Percentiles rank a stretch among this genome's conserved stretches.
Evolutionary conservation across 2,329 filamentous ascomycete genomes (phyloP).

Genomic region (Gaeumannomyces tritici): DNA sequence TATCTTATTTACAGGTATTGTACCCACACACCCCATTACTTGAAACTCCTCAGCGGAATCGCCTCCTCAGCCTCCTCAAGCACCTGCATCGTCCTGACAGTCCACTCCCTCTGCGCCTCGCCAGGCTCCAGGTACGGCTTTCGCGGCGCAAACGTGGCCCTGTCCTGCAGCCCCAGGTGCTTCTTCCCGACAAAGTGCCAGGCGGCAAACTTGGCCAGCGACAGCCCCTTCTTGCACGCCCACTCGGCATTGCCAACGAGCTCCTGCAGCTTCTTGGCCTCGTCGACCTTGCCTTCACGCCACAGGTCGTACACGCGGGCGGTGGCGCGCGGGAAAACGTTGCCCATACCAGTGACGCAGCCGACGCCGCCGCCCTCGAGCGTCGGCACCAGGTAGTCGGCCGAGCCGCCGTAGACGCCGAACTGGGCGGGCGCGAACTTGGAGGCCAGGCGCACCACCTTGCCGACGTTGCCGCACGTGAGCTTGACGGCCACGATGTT

Average conservation of each 20-base stretch:
- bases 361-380: slow-evolving; percentile 27
- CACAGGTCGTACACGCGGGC: slow-evolving; percentile 30
- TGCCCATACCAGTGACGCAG: slow-evolving; percentile 35
- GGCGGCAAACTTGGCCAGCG: slow-evolving; percentile 34
- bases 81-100: slow-evolving; percentile 27
- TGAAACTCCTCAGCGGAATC: background rate
- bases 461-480: slow-evolving; percentile 41
- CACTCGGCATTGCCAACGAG: slow-evolving; percentile 36
- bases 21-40: too few relatives aligned
- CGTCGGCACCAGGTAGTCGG: slow-evolving; percentile 31
- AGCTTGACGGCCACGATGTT: slow-evolving; percentile 43
- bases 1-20: too few relatives aligned
- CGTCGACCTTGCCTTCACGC: slow-evolving; percentile 23
- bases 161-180: slow-evolving; percentile 23
- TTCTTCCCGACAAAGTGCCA: slow-evolving; percentile 29
- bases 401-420: slow-evolving; percentile 31
- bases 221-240: slow-evolving; percentile 40
- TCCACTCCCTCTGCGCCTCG: slow-evolving; percentile 29
- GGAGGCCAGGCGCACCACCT: slow-evolving; percentile 25
- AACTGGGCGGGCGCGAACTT: slow-evolving; percentile 18
- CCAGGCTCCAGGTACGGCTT: slow-evolving; percentile 29
- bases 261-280: slow-evolving; percentile 28
- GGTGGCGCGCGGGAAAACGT: slow-evolving; percentile 33
- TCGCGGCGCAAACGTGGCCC: slow-evolving; percentile 28
- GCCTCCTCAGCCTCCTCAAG: slow-evolving; percentile 21